These are phyloP conservation scores for Phyllosticta paracitricarpa DNA, from an alignment of 2,329 filamentous ascomycete genomes.

Conservation along the genomic window DNA sequence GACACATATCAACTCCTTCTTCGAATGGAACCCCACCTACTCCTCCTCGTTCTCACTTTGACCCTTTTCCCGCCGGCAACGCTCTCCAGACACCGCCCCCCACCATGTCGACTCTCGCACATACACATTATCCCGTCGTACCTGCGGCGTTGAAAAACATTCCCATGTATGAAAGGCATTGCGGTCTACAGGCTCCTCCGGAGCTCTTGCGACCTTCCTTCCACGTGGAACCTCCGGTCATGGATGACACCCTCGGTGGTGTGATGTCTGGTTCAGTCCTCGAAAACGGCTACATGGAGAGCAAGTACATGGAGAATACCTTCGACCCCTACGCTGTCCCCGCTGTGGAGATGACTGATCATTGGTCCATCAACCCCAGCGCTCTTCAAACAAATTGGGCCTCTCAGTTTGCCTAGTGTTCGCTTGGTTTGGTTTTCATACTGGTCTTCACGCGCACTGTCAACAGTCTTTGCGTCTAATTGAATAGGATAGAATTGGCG, in stretches of 20 bases:
- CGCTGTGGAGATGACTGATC: neutral
- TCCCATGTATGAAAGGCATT: neutral
- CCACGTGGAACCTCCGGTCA: neutral
- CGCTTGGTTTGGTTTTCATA: neutral
- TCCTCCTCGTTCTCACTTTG: constrained; percentile 1
- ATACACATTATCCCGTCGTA: neutral
- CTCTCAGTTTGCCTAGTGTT: constrained; percentile 1
- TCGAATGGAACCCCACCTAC: constrained; percentile 27
- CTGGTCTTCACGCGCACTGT: neutral
- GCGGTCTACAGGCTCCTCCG: neutral
- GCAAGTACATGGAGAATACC: constrained; percentile 1
- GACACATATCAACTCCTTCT: constrained; percentile 31
- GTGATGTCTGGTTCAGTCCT: neutral
- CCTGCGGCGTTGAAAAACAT: neutral
- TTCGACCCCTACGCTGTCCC: constrained; percentile 3
- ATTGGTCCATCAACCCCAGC: constrained; percentile 10
- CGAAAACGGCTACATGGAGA: neutral
- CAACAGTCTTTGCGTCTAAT: neutral
- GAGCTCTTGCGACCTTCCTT: constrained; percentile 6
- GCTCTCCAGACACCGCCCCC: neutral
- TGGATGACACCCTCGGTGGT: neutral
- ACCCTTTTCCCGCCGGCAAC: neutral
- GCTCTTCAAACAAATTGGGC: constrained; percentile 6
- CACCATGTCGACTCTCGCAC: neutral
- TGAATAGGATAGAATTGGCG: constrained; percentile 6